Base-by-base conservation (phyloP, 495 filamentous ascomycete species). In the Staphylotrichum longicolle region DNA sequence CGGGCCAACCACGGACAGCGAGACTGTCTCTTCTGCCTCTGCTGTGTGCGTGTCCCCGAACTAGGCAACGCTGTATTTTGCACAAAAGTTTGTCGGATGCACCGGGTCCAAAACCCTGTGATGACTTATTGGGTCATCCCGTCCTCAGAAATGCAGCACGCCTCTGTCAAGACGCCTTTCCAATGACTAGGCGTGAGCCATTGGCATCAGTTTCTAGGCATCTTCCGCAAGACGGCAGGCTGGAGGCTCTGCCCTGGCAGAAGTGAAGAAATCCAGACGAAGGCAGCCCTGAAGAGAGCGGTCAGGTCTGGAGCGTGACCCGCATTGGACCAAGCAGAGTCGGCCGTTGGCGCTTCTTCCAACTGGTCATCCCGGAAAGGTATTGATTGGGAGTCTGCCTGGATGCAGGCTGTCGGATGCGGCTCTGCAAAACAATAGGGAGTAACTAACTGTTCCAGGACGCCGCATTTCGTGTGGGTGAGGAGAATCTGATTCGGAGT, bases 1-100 rank as follows among this genome's bases (percentile, higher is more conserved):
- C 20, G 20, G 20, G 20, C 20, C 20, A 27, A 27, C 20, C 20
- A 27, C 20, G 20, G 20, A 27, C 20, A 27, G 20, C 20, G 20
- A 27, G 20, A 27, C 20, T 27, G 20, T 27, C 20, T 27, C 47
- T 32, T 49, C 27, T 33, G 47, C 27, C 30, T 32, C 5, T 46
- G 15, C 11, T 55, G 52, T 42, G 37, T 44, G 20, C 37, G n/a
- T 11, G 45, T 48, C 37, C 27, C 37, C 8, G 8, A 27, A 4
- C 4, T 15, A 55, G 52, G 52, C 52, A 55, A 44, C 52, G 44
- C 52, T 14, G 52, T 39, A 55, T 5, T 3, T 37, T 41, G 20
- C 20, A 15, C 15, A 27, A 35, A 33, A 33, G 6, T 15, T 15
- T 49, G 51, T 15, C 51, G 51, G 51, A 11, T 30, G 4, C 30